A percentile compares a stretch with the other conserved stretches of the same genome.
phyloP scores from a whole-genome alignment of 2,329 filamentous ascomycete genomes.

The Fusarium sp. region DNA sequence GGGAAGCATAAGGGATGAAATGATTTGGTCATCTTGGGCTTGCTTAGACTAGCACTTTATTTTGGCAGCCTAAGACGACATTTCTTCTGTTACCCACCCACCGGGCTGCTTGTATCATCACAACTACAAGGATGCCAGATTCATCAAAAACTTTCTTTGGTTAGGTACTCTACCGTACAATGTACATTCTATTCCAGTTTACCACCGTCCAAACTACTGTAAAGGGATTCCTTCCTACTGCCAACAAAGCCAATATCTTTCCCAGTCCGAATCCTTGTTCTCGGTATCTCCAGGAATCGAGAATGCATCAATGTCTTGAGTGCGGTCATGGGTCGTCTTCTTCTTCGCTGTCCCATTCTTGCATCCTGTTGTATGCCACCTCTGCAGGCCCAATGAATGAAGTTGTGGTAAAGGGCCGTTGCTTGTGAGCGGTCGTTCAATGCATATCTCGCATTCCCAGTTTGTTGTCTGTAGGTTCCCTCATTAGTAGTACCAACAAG shows the following conservation, averaged over 20 bases:
- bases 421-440: not conserved
- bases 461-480: not conserved
- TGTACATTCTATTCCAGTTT: not conserved
- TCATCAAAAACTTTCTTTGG: not conserved
- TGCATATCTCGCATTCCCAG: not conserved
- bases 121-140: not conserved
- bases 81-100: no score
- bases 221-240: not conserved
- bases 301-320: rapidly evolving
- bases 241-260: not conserved
- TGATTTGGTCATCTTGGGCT: no score
- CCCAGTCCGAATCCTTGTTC: not conserved
- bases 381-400: no score
- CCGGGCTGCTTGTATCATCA: not conserved
- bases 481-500: not conserved
- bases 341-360: not conserved
- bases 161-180: not conserved
- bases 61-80: no score
- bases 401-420: not conserved
- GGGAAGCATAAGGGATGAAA: no score
- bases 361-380: not conserved
- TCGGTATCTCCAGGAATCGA: not conserved
- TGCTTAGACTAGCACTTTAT: no score
- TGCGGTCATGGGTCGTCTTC: not conserved
- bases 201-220: not conserved